Conservation (phyloP, 139 green algal species). For the Chlamydomonas applanata region DNA sequence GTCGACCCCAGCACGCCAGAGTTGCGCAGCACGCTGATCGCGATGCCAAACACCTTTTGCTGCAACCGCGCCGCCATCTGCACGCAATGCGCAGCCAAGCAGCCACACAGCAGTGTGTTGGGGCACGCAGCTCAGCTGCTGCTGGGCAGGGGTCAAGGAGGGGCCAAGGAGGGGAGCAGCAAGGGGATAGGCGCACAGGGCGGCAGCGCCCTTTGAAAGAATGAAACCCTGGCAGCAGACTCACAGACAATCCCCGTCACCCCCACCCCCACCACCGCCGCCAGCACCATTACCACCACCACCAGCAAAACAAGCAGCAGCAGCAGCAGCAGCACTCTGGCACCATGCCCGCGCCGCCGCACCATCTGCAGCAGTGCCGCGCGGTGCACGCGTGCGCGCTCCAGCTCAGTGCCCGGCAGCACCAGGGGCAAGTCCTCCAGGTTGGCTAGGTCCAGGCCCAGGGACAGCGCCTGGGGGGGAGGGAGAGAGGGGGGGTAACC, state of each 20-base stretch:
- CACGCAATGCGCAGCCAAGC: no score
- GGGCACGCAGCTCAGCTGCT: no score
- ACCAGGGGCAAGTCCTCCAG: constrained; percentile 69
- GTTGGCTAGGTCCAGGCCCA: constrained; percentile 72
- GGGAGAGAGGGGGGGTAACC: no score
- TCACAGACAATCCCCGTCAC: no score
- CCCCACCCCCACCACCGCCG: constrained; percentile 4
- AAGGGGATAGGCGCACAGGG: no score
- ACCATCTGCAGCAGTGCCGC: constrained; percentile 17
- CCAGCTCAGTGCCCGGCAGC: constrained; percentile 13
- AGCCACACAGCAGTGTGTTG: no score
- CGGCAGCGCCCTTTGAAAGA: no score
- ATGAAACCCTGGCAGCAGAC: no score
- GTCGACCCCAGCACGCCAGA: constrained; percentile 41
- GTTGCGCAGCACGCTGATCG: constrained; percentile 38
- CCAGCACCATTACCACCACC: not conserved
- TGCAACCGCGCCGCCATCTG: constrained; percentile 16
- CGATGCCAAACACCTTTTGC: constrained; percentile 38
- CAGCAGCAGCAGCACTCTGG: no score
- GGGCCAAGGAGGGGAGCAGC: no score
- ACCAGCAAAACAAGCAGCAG: no score
- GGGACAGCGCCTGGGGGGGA: constrained; percentile 18
- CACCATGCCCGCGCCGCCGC: not conserved
- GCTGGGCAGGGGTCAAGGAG: no score
- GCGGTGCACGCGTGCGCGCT: not conserved